Percentiles rank a stretch among this genome's conserved stretches.
Conservation (phyloP, 2,329 filamentous ascomycete species). For the Alternaria gaisen region DNA sequence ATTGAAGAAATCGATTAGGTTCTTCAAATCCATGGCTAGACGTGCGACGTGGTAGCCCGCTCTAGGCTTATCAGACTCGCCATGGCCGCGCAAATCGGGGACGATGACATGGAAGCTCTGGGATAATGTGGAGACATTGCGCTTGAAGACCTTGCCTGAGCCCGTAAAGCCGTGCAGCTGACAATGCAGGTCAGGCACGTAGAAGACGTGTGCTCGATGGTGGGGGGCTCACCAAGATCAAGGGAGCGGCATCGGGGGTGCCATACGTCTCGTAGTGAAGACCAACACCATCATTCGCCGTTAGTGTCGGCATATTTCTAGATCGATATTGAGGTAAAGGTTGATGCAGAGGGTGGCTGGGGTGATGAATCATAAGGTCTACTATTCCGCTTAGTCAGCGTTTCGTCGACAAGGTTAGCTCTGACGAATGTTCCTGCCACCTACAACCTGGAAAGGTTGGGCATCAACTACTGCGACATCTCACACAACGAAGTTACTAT, state of each 20-base stretch:
- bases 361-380: background rate
- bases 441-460: background rate
- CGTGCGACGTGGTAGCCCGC: slow-evolving; percentile 41
- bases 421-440: background rate
- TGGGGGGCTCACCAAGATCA: slow-evolving; percentile 24
- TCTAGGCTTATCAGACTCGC: slow-evolving; percentile 33
- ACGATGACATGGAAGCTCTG: slow-evolving; percentile 22
- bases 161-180: slow-evolving; percentile 42
- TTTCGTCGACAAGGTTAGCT: background rate
- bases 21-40: slow-evolving; percentile 37
- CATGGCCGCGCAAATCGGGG: slow-evolving; percentile 39
- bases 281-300: slow-evolving; percentile 26
- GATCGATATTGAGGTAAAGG: background rate
- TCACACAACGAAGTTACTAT: background rate
- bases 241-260: slow-evolving; percentile 4
- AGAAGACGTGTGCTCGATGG: background rate
- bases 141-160: slow-evolving; percentile 30
- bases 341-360: background rate
- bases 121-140: slow-evolving; percentile 24
- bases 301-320: slow-evolving; percentile 21
- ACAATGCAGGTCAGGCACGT: background rate
- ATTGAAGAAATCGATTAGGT: slow-evolving; percentile 32
- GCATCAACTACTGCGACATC: background rate
- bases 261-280: slow-evolving; percentile 27
- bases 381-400: background rate